Conservation (phyloP, 148 eudicot genomes). For the Amaranthus palmeri region DNA sequence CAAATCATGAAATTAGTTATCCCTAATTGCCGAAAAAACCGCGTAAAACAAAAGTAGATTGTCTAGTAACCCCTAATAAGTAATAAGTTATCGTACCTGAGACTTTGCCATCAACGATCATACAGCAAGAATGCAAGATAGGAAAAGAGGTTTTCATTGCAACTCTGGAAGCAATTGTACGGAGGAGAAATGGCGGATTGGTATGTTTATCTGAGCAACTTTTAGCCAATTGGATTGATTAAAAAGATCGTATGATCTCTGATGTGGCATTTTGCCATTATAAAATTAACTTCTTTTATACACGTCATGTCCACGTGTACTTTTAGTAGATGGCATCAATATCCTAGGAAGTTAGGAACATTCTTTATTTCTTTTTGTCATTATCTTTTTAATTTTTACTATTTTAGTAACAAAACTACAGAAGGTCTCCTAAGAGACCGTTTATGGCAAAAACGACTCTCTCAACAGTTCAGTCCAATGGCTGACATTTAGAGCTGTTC, state of each 20-base stretch:
- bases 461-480: too few species aligned
- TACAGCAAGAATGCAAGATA: not conserved
- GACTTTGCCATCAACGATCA: conserved; percentile 3
- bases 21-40: conserved; percentile 1
- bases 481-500: too few species aligned
- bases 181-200: not conserved
- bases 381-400: too few species aligned
- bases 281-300: not conserved
- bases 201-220: not conserved
- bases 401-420: too few species aligned
- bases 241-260: conserved; percentile 18
- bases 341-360: too few species aligned
- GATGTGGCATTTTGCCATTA: conserved; percentile 8
- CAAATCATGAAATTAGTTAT: not conserved
- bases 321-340: not conserved
- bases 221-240: conserved; percentile 10
- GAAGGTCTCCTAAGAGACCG: too few species aligned
- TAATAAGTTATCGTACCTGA: conserved; percentile 5
- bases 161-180: not conserved
- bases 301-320: not conserved
- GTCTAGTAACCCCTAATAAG: too few species aligned
- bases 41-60: not conserved
- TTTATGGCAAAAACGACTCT: too few species aligned
- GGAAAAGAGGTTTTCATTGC: not conserved
- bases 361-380: too few species aligned